These are phyloP conservation scores for Penicillium aurantiogriseum DNA, from an alignment of 2,329 filamentous ascomycete genomes.

Conservation along the genomic window DNA sequence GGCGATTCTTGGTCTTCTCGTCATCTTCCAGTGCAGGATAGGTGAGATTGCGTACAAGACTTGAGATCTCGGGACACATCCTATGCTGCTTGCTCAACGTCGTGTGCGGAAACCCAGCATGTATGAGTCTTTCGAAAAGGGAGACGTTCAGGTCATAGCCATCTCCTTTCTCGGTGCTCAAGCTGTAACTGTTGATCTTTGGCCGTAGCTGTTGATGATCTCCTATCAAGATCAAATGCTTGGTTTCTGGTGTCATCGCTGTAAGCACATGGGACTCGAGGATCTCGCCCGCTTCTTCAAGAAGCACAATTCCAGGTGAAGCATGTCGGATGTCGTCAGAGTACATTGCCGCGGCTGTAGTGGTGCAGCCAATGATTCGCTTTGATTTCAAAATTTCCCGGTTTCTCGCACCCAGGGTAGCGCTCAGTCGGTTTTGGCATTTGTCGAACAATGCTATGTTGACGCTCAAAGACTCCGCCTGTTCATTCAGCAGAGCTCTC, in stretches of 20 bases:
- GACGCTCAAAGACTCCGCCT: slow-evolving; percentile 30
- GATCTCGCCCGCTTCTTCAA: slow-evolving; percentile 74
- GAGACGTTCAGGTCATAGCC: slow-evolving; percentile 68
- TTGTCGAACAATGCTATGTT: slow-evolving; percentile 15
- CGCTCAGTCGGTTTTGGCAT: slow-evolving; percentile 12
- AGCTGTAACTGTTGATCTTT: slow-evolving; percentile 60
- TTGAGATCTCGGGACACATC: slow-evolving; percentile 67
- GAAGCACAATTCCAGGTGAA: slow-evolving; percentile 59
- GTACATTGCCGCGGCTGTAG: slow-evolving; percentile 66
- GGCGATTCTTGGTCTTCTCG: slow-evolving; percentile 48
- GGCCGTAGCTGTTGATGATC: slow-evolving; percentile 72
- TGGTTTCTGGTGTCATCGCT: slow-evolving; percentile 54
- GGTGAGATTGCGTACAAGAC: slow-evolving; percentile 55
- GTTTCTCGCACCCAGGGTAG: slow-evolving; percentile 14
- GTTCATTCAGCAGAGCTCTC: slow-evolving; percentile 51
- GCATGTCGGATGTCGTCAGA: slow-evolving; percentile 54
- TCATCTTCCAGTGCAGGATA: slow-evolving; percentile 63
- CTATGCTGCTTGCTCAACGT: slow-evolving; percentile 64
- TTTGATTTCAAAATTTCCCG: slow-evolving; percentile 50
- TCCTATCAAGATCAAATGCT: slow-evolving; percentile 68
- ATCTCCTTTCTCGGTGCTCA: slow-evolving; percentile 63
- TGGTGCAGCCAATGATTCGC: slow-evolving; percentile 68
- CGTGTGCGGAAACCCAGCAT: slow-evolving; percentile 53
- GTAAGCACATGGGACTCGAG: slow-evolving; percentile 66
- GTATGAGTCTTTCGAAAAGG: slow-evolving; percentile 66